phyloP scores from a whole-genome alignment of 495 filamentous ascomycete genomes.

The Aspergillus cavernicola region DNA sequence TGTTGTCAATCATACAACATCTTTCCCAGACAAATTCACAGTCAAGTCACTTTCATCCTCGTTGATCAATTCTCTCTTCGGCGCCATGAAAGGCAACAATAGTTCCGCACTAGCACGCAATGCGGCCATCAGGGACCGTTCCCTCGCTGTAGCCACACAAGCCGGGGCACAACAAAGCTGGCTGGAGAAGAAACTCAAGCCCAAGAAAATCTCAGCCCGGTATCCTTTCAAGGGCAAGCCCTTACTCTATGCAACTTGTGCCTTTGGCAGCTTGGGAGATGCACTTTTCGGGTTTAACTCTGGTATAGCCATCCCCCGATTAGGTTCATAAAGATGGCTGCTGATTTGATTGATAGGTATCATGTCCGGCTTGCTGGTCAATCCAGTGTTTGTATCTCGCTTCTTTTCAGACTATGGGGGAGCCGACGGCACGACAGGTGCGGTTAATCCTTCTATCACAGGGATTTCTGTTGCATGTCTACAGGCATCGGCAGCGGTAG shows the following conservation, averaged over 20 bases:
- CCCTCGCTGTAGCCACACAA: conserved; percentile 15
- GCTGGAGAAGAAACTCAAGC: conserved; percentile 27
- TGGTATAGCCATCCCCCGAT: neutral
- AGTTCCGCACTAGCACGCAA: neutral
- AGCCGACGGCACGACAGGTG: conserved; percentile 19
- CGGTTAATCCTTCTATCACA: conserved; percentile 28
- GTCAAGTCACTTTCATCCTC: neutral
- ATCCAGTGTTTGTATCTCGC: conserved; percentile 25
- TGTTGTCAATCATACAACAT: too few relatives aligned
- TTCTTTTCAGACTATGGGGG: conserved; percentile 30
- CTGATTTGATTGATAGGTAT: conserved; percentile 18
- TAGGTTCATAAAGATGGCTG: too few relatives aligned
- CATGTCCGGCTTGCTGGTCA: conserved; percentile 31
- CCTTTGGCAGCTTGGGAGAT: conserved; percentile 30
- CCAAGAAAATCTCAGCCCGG: conserved; percentile 22
- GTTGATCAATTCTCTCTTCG: neutral
- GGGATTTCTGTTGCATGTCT: conserved; percentile 31
- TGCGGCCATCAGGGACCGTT: neutral
- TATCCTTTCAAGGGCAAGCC: conserved; percentile 25
- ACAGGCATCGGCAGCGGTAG: conserved; percentile 29
- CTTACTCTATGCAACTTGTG: conserved; percentile 27
- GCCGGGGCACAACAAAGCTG: conserved; percentile 19
- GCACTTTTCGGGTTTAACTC: conserved; percentile 29
- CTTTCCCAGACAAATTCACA: too few relatives aligned
- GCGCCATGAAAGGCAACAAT: neutral